Conservation (phyloP, 768 basidiomycete species). For the Gloeopeniophorella convolvens region DNA sequence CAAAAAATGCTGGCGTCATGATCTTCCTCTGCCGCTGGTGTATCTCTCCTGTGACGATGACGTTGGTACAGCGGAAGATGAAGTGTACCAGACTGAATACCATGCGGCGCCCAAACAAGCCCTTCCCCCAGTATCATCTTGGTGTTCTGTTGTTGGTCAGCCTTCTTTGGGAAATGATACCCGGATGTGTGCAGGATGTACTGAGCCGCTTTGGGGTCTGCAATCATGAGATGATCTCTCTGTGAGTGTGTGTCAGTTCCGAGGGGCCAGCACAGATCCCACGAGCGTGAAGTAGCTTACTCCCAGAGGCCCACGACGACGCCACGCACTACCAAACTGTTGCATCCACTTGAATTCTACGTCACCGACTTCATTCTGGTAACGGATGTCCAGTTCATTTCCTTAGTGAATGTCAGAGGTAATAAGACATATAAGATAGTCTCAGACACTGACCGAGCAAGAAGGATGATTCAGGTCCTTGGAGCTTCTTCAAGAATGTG, state of each 20-base stretch:
- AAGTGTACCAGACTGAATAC: constrained; percentile 10
- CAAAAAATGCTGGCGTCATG: constrained; percentile 27
- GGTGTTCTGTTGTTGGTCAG: constrained; percentile 5
- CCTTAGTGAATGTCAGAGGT: constrained; percentile 16
- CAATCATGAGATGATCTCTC: background rate
- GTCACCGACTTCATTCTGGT: constrained; percentile 28
- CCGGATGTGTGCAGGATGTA: constrained; percentile 28
- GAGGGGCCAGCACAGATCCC: background rate
- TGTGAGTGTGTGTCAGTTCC: constrained; percentile 12
- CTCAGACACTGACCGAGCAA: constrained; percentile 1
- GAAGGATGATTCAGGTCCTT: constrained; percentile 8
- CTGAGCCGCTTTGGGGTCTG: constrained; percentile 24
- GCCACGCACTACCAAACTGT: constrained; percentile 25
- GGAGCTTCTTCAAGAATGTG: constrained; percentile 13
- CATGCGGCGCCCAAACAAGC: constrained; percentile 20
- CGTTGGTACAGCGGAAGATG: background rate
- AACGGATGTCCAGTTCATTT: constrained; percentile 21
- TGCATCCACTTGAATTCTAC: constrained; percentile 22
- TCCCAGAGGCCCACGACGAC: constrained; percentile 18
- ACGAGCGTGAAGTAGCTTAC: constrained; percentile 12
- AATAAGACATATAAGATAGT: background rate
- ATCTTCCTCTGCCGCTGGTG: constrained; percentile 26
- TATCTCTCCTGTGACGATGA: constrained; percentile 14
- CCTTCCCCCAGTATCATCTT: constrained; percentile 21
- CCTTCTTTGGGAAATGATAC: constrained; percentile 23